Base-by-base conservation (phyloP, 192 early-diverging fungal species). In the Podila clonocystis region DNA sequence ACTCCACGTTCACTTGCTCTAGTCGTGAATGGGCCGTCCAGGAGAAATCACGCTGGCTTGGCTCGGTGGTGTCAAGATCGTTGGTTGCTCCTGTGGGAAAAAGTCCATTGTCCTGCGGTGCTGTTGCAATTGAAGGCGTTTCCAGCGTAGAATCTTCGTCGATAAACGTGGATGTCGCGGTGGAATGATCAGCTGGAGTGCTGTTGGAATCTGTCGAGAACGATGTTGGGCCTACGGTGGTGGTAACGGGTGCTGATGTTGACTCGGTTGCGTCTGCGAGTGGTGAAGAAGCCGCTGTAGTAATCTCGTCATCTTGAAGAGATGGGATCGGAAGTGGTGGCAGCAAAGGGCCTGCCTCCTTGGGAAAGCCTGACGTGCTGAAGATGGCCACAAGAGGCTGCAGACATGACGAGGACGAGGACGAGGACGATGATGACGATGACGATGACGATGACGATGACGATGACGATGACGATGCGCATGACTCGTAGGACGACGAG, bases 1-100 rank as follows among this genome's bases (percentile, higher is more conserved):
- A 80, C 22, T 80, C 77, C 2, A 80, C 65, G 60, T 80, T 72
- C 17, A 80, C 70, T 38, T 80, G 71, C 28, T 80, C 77, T 15
- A 80, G 62, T 24, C 77, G 65, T 22, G 77, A 72, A 2, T 64
- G 28, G 5, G 15, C 59, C 26, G 70, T 80, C 77, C 77, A 80
- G 5, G 22, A 33, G 1, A 73, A 50, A 5, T 55, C 52, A 26
- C 52, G 52, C 5, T 9, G 52, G 22, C 12, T 15, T 45, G 52
- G 52, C 11, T 55, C 52, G 8, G 20, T 55, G n/a, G 6, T 55
- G 7, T 55, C 52, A 5, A n/a, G 34, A 11, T 36, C 9, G 34
- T 11, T 36, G 34, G 34, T 24, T 4, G 3, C 6, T 26, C 24
- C 52, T 26, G 6, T 55, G 20, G 52, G 3, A 9, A 26, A 13